Base-by-base conservation (phyloP, 2,329 filamentous ascomycete species). In the Mycogone perniciosa region DNA sequence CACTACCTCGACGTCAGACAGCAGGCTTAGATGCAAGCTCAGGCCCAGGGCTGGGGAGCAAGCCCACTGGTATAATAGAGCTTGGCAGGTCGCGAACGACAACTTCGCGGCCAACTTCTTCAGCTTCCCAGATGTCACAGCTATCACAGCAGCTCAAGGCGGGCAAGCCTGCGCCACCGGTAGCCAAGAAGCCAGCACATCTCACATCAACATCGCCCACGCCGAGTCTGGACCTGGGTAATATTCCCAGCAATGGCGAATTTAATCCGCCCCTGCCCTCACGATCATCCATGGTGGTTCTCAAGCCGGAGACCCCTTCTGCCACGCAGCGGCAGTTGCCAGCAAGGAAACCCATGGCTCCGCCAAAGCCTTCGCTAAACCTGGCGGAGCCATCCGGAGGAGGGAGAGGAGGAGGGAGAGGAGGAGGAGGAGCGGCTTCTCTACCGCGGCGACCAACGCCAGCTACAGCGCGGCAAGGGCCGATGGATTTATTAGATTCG, bases 121-220 rank as follows among this genome's bases (percentile, higher is more conserved):
- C 63, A 13, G 61, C 66, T 3, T 71, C 73, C 1, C 65, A 65
- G 37, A 50, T 57, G 35, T 67, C 64, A 33, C 63, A 67, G 48
- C 49, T 62, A 6, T 67, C 67, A 7, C 56, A 64, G 46, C 59
- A 62, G 39, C 55, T 60, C 39, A 65, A 66, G 31, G 58, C 62
- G 29, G 58, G 63, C 10, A 77, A 76, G 55, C 61, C 67, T 7
- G 67, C 76, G n/a, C 81, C 79, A 5, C 77, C 77, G 1, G 72
- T 86, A 45, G 84, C 82, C 26, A 79, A 74, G 63, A 87, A 87
- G 59, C 84, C 84, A 1, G 72, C 77, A 2, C 78, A 82, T 56
- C 71, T 82, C 4, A 58, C 68, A 11, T 60, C 63, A 6, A 57
- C 59, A 38, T 63, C 64, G 3, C 64, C 62, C 1, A 50, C 48